These are phyloP conservation scores for Hortaea sp. DNA, from an alignment of 2,329 filamentous ascomycete species.

Conservation along the genomic window DNA sequence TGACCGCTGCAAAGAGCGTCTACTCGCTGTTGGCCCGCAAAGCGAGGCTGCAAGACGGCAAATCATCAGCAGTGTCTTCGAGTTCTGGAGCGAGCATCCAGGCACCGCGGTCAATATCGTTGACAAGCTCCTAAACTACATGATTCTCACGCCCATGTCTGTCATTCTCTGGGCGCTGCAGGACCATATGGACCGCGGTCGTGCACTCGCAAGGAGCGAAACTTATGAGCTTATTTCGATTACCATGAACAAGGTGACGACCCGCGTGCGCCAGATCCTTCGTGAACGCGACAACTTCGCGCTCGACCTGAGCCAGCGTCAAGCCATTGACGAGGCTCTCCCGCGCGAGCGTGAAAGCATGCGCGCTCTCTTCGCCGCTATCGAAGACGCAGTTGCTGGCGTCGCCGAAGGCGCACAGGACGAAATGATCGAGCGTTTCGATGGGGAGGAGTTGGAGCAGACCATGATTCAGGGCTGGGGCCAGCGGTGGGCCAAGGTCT, in stretches of 20 bases:
- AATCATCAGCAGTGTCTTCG: slow-evolving; percentile 81
- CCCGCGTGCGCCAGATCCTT: slow-evolving; percentile 72
- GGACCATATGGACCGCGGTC: slow-evolving; percentile 44
- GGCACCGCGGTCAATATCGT: slow-evolving; percentile 87
- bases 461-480: slow-evolving; percentile 67
- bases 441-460: slow-evolving; percentile 21
- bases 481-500: slow-evolving; percentile 75
- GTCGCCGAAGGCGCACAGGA: slow-evolving; percentile 68
- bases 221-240: slow-evolving; percentile 84
- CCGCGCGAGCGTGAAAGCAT: slow-evolving; percentile 62
- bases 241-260: slow-evolving; percentile 83
- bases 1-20: slow-evolving; percentile 82
- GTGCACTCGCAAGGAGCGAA: slow-evolving; percentile 60
- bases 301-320: slow-evolving; percentile 46
- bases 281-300: slow-evolving; percentile 49
- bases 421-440: slow-evolving; percentile 59
- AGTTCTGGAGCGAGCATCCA: slow-evolving; percentile 88
- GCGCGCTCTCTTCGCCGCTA: slow-evolving; percentile 67
- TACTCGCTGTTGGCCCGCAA: slow-evolving; percentile 66
- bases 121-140: slow-evolving; percentile 96
- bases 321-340: slow-evolving; percentile 55
- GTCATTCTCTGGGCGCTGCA: slow-evolving; percentile 86
- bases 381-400: slow-evolving; percentile 65
- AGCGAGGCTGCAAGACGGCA: slow-evolving; percentile 71
- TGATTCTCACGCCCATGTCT: slow-evolving; percentile 73